Base-by-base conservation (phyloP, 148 eudicot species). In the Vaccinium macrocarpon region DNA sequence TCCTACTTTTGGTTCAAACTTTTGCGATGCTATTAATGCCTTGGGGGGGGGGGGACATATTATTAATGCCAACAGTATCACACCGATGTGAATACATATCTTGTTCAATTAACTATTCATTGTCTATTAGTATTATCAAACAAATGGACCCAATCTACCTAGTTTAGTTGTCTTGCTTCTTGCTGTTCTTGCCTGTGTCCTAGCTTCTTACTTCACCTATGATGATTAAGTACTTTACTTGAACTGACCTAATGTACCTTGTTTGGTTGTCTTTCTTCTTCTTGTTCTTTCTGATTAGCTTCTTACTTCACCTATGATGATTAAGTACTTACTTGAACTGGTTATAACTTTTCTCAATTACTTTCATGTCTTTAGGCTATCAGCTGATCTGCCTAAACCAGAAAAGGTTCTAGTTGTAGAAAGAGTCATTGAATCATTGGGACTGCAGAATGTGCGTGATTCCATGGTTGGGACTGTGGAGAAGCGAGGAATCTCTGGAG, bases 401-500 rank as follows among this genome's bases (percentile, higher is more conserved):
- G 98, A 93, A 56, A 93, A 93, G 86, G 98, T 94, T 51, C 92
- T 94, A 82, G 90, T 92, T 57, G 91, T 94, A 50, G 98, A 94
- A 82, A 90, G 98, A 81, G 94, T 91, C 8, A 93, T 94, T 50
- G 95, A 93, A 56, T 87, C 92, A 19, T 84, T 94, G 86, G 98
- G 98, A 52, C 84, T 94, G 80, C 94, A 92, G 79, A 80, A 81
- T 12, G 91, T 94, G 78, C 89, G 98, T 21, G 93, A 89, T 81
- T 93, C 93, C 88, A 88, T 94, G 48, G 94, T 94, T 76, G 98
- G 98, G 53, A 93, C 98, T 29, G 98, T 94, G 80, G 96, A 93
- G 89, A 94, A 91, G 81, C 89, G 98, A 84, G 98, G 98, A 42
- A 94, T 94, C 81, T 94, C 98, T 52, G 98, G 98, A 73, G 98